Conservation (phyloP, 1,284 basidiomycete species). For the Moesziomyces parantarcticus region DNA sequence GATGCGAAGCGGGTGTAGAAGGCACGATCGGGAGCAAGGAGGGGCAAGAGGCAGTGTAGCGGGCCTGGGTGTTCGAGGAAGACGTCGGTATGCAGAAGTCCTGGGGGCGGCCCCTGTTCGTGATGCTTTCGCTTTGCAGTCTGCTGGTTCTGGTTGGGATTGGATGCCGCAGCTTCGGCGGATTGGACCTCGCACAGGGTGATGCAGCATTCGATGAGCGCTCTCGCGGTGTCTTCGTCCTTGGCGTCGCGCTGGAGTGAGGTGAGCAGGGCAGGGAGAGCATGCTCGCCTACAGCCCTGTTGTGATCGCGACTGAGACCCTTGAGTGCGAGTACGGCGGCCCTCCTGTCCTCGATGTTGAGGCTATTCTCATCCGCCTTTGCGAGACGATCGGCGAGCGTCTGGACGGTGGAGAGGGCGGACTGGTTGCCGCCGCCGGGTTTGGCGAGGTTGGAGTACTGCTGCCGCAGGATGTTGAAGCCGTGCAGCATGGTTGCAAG, state of each 20-base stretch:
- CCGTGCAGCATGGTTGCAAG: conserved; percentile 62
- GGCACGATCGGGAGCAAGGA: conserved; percentile 69
- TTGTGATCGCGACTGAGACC: conserved; percentile 91
- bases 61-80: conserved; percentile 79
- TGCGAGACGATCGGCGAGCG: conserved; percentile 84
- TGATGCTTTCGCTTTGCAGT: conserved; percentile 29
- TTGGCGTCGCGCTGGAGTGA: conserved; percentile 50
- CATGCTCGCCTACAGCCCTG: conserved; percentile 69
- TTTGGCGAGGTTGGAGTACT: conserved; percentile 63
- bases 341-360: conserved; percentile 79
- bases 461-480: conserved; percentile 63
- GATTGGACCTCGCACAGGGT: conserved; percentile 55
- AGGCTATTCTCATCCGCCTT: conserved; percentile 35
- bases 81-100: conserved; percentile 77
- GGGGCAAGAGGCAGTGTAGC: conserved; percentile 79
- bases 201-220: conserved; percentile 57
- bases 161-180: conserved; percentile 8
- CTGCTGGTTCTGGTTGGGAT: conserved; percentile 16
- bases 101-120: conserved; percentile 72
- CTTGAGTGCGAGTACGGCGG: conserved; percentile 90
- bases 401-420: conserved; percentile 83
- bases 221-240: conserved; percentile 59
- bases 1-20: conserved; percentile 90
- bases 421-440: conserved; percentile 73
- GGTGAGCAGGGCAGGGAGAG: conserved; percentile 51